Evolutionary conservation across 1,284 basidiomycete species (phyloP).

Genomic region (Puccinia coronata): DNA sequence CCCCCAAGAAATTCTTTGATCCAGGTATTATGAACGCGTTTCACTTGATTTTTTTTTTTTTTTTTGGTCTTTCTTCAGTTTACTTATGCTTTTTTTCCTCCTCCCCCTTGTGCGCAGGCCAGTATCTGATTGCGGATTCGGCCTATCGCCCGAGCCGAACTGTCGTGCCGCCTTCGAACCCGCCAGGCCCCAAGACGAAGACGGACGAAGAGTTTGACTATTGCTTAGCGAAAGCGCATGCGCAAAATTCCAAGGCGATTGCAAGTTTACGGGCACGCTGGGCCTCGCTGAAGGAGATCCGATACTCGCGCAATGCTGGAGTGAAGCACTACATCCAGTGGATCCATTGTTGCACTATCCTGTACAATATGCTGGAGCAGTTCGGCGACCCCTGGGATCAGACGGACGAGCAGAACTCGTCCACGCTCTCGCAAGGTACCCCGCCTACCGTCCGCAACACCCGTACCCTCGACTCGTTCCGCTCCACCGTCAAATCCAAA

Average conservation of each 20-base stretch:
- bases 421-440: background rate
- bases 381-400: background rate
- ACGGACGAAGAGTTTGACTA: conserved; percentile 20
- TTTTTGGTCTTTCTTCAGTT: too few relatives aligned
- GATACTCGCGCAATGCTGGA: background rate
- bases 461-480: background rate
- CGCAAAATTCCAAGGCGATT: conserved; percentile 9
- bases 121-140: conserved; percentile 33
- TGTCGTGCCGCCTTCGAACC: conserved; percentile 7
- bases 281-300: conserved; percentile 10
- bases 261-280: conserved; percentile 1
- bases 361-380: conserved; percentile 13
- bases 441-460: background rate
- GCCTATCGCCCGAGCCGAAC: conserved; percentile 11
- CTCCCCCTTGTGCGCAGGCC: too few relatives aligned
- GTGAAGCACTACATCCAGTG: conserved; percentile 9
- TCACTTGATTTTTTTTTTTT: background rate
- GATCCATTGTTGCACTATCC: conserved; percentile 12
- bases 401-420: background rate
- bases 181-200: background rate
- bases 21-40: conserved; percentile 5
- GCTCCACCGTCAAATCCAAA: conserved; percentile 1
- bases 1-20: conserved; percentile 16
- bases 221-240: conserved; percentile 23
- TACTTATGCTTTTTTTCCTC: too few relatives aligned